Evolutionary conservation across 2,329 filamentous ascomycete genomes (phyloP), one percentile per base, ranked within the genome.

Genomic region (Hypoxylon sp.): DNA sequence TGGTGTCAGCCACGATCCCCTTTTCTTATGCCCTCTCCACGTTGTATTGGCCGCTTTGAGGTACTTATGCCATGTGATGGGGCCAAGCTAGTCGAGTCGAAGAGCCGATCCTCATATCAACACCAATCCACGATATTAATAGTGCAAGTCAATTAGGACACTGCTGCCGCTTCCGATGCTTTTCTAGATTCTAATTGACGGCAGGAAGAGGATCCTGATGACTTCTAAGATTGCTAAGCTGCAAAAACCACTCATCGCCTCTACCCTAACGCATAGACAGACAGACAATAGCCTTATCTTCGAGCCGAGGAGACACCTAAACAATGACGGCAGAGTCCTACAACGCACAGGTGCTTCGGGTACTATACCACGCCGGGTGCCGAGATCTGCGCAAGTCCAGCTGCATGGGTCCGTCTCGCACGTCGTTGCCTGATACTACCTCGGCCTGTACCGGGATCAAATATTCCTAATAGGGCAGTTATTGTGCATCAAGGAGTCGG

Each of bases 391-490:
- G 22, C 17, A 44, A 44, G 53, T 14, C 42, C 37, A 56, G 54
- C 54, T 13, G 54, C 54, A 22, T 46, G 40, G 37, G 53, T 14
- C 22, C 37, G 22, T 40, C 22, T 31, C 53, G 14, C 33, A n/a
- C 31, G 37, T 56, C 22, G 54, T 31, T 56, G 37, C 40, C 37
- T 56, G 54, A 46, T 46, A n/a, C 8, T 22, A 46, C 54, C 6
- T 46, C 17, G 25, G 25, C 11, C 10, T 5, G n/a, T 31, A 22
- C 27, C 37, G 40, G 37, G 27, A 46, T 33, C 54, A 17, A 30
- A 42, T 20, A 33, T 53, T 46, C 57, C 51, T 51, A 17, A 50
- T 61, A 17, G 6, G 51, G 62, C 8, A 66, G 44, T 27, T 46
- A 42, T 20, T 8, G 11, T 46, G 37, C 58, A 37, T 57, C 48